phyloP scores from a whole-genome alignment of 495 filamentous ascomycete genomes.

The Aspergillus haitiensis region DNA sequence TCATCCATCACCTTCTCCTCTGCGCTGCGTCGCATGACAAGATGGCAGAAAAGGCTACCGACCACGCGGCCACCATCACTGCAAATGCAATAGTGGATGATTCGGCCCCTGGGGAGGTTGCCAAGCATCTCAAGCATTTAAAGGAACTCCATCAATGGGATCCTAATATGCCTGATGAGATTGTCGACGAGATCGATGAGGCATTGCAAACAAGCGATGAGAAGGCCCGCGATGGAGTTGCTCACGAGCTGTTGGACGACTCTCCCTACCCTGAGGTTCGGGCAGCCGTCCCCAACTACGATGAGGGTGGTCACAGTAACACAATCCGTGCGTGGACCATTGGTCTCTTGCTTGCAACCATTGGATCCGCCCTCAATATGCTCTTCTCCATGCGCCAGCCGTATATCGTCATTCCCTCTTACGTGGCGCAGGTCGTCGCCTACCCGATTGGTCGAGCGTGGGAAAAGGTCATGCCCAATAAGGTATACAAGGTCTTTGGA shows the following conservation, averaged over 20 bases:
- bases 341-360: constrained; percentile 63
- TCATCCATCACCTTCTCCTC: not conserved
- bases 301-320: constrained; percentile 65
- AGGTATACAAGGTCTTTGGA: constrained; percentile 56
- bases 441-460: constrained; percentile 65
- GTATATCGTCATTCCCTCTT: constrained; percentile 63
- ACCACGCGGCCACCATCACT: constrained; percentile 29
- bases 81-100: constrained; percentile 34
- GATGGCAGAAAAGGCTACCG: constrained; percentile 36
- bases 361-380: constrained; percentile 68
- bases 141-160: constrained; percentile 67
- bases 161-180: constrained; percentile 64
- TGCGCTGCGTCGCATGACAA: constrained; percentile 4
- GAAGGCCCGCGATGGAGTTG: constrained; percentile 54
- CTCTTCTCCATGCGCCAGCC: constrained; percentile 68
- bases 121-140: constrained; percentile 43
- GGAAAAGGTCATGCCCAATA: constrained; percentile 52
- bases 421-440: constrained; percentile 69
- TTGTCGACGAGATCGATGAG: constrained; percentile 59
- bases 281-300: constrained; percentile 49
- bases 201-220: constrained; percentile 56
- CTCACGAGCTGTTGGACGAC: constrained; percentile 61
- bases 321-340: constrained; percentile 73
- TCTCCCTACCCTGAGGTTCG: constrained; percentile 68
- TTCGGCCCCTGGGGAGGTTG: constrained; percentile 43